Percentiles rank a stretch among this genome's conserved stretches.
These are phyloP conservation scores for Nissolia schottii DNA, from an alignment of 306 rosid genomes.

Conservation along the genomic window DNA sequence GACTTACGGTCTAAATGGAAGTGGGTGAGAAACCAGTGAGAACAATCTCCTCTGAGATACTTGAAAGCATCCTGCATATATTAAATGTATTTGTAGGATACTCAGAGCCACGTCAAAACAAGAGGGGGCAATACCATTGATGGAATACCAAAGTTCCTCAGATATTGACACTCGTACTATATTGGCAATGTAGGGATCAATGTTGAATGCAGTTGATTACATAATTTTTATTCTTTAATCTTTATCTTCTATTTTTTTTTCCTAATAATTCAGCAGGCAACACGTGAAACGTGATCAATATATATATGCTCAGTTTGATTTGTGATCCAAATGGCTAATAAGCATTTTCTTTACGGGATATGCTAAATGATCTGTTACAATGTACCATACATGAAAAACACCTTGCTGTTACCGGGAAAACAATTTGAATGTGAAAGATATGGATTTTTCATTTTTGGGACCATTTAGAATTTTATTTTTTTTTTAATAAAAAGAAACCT, in stretches of 20 bases:
- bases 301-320: slow-evolving; percentile 9
- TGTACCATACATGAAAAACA: background rate
- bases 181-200: background rate
- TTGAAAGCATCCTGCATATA: slow-evolving; percentile 87
- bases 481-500: too few species aligned
- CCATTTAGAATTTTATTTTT: background rate
- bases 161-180: background rate
- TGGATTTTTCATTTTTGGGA: background rate
- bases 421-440: background rate
- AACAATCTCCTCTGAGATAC: slow-evolving; percentile 86
- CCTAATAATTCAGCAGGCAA: slow-evolving; percentile 9
- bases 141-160: slow-evolving; percentile 9
- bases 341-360: slow-evolving; percentile 18
- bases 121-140: background rate
- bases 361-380: background rate
- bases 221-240: background rate
- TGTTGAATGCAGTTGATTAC: background rate
- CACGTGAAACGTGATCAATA: slow-evolving; percentile 9
- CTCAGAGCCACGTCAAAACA: slow-evolving; percentile 3
- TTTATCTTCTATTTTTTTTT: background rate
- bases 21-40: slow-evolving; percentile 95
- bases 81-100: slow-evolving; percentile 22
- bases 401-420: background rate
- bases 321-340: background rate
- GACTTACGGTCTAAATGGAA: slow-evolving; percentile 97